These are phyloP conservation scores for Agrocybe pediades DNA, from an alignment of 768 basidiomycete genomes.

Conservation along the genomic window DNA sequence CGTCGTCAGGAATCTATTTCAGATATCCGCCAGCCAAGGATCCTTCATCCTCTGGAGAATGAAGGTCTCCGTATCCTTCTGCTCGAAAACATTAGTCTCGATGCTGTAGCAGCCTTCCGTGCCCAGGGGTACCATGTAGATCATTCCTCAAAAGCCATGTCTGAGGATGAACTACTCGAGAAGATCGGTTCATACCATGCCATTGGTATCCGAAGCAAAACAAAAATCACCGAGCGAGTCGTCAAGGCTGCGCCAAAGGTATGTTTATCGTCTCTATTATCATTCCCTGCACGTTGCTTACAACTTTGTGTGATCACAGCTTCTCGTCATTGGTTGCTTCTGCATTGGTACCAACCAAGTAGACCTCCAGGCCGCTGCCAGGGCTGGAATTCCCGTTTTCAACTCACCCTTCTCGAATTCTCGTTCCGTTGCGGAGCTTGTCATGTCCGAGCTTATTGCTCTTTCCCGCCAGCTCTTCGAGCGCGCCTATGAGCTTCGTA, in stretches of 20 bases:
- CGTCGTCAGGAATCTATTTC: slow-evolving; percentile 31
- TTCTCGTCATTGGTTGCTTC: slow-evolving; percentile 96
- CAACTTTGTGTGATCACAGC: slow-evolving; percentile 45
- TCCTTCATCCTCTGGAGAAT: slow-evolving; percentile 82
- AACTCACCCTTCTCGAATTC: slow-evolving; percentile 99
- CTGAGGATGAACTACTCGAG: slow-evolving; percentile 90
- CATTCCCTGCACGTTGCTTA: background rate
- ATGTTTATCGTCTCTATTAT: background rate
- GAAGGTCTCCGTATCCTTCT: slow-evolving; percentile 81
- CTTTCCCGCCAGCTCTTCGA: slow-evolving; percentile 94
- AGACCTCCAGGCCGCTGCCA: slow-evolving; percentile 80
- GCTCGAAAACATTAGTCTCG: slow-evolving; percentile 93
- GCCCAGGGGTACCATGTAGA: slow-evolving; percentile 91
- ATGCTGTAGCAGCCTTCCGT: slow-evolving; percentile 80
- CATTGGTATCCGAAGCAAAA: slow-evolving; percentile 97
- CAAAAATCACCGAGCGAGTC: slow-evolving; percentile 90
- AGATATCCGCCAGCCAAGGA: slow-evolving; percentile 58
- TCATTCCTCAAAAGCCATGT: slow-evolving; percentile 80
- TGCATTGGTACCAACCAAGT: slow-evolving; percentile 99
- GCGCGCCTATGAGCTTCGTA: slow-evolving; percentile 82
- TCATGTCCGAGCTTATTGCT: slow-evolving; percentile 90
- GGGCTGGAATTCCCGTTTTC: slow-evolving; percentile 94
- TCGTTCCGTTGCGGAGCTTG: slow-evolving; percentile 97
- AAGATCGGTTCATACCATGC: slow-evolving; percentile 87
- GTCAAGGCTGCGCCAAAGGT: slow-evolving; percentile 88